Evolutionary conservation across 768 basidiomycete species (phyloP), one percentile per base, ranked within the genome.

Genomic region (Candolleomyces eurysporus): DNA sequence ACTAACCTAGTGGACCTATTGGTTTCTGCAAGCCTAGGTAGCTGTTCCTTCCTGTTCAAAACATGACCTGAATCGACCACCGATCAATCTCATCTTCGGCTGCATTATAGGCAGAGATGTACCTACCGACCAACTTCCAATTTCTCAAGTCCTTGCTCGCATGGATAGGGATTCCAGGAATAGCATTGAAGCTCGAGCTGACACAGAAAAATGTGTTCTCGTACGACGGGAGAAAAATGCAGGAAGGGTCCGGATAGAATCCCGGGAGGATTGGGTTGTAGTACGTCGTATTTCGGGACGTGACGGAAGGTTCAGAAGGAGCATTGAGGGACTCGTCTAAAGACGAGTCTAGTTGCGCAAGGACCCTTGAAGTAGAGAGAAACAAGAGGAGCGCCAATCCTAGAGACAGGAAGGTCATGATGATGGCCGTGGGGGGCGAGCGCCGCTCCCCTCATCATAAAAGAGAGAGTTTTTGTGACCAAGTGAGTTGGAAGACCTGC

Each of bases 181-280:
- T 73, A 21, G 73, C 71, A 52, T 73, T 74, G 61, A 75, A 75
- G 5, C 72, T 72, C 45, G 69, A 71, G 11, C 67, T 69, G 1
- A 69, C 74, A 63, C 73, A 75, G 62, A 73, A 75, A 59, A 72
- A 75, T 13, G 68, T 72, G 45, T 68, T 63, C 32, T 72, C 67
- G 61, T 68, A 71, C 31, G 66, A 65, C 7, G 54, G 51, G 4
- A 70, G 59, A 46, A 71, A 71, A 42, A 70, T 73, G 57, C 73
- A 75, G 21, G 69, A 71, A n/a, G 73, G 73, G 54, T 75, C 73
- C 14, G 73, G 73, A 46, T 71, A 66, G 57, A 75, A 75, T 5
- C 73, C 73, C 1, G 67, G 67, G 3, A 70, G 58, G 31, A 70
- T 67, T 5, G 69, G 69, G 51, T 70, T 70, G 6, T 63, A 40